These are phyloP conservation scores for Auricularia sp. DNA, from an alignment of 768 basidiomycete species.

Conservation along the genomic window DNA sequence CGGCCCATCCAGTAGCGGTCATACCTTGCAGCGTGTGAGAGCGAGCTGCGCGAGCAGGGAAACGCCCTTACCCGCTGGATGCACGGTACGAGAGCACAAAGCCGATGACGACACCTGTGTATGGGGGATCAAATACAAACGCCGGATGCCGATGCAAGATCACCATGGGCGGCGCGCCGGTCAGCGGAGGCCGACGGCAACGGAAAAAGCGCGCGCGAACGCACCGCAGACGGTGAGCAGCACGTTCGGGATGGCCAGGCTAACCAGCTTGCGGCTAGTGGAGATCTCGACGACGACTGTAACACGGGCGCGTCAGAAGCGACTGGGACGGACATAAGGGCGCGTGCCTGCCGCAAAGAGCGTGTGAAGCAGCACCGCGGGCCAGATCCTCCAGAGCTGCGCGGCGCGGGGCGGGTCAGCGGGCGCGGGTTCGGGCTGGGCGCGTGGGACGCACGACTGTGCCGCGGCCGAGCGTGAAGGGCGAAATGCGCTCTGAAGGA, in stretches of 20 bases:
- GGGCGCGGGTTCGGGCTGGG: neutral
- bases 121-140: neutral
- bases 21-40: conserved; percentile 28
- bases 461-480: conserved; percentile 32
- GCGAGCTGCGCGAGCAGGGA: neutral
- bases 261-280: conserved; percentile 24
- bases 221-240: conserved; percentile 53
- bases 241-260: conserved; percentile 42
- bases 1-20: conserved; percentile 55
- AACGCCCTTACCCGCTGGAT: conserved; percentile 38
- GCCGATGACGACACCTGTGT: conserved; percentile 45
- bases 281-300: conserved; percentile 37
- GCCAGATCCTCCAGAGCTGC: conserved; percentile 55
- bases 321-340: neutral
- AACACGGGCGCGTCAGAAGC: neutral
- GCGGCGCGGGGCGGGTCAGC: neutral
- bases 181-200: neutral
- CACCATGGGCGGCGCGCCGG: neutral
- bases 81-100: conserved; percentile 55
- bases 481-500: neutral
- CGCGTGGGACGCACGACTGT: conserved; percentile 27
- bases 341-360: conserved; percentile 40
- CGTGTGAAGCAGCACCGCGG: conserved; percentile 54
- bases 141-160: conserved; percentile 2
- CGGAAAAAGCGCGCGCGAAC: conserved; percentile 9